Conservation (phyloP, 192 early-diverging fungal species). For the Entomortierella parvispora region DNA sequence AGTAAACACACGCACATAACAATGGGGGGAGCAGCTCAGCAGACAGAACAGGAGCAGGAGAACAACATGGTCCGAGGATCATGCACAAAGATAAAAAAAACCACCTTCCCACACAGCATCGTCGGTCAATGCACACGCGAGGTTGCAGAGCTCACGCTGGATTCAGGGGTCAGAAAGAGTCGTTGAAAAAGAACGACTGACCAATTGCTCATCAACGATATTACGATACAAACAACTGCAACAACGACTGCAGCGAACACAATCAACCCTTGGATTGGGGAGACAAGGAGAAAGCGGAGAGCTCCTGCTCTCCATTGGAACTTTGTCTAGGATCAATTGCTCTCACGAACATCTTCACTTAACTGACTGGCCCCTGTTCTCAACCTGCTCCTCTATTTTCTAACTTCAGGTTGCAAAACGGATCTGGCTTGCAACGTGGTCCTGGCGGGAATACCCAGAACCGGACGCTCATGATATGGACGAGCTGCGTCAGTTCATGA, state of each 20-base stretch:
- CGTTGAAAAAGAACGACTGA: too few species aligned
- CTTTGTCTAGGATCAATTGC: too few species aligned
- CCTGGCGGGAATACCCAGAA: conserved; percentile 50
- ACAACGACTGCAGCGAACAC: too few species aligned
- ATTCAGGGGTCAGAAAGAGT: too few species aligned
- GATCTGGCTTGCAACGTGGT: conserved; percentile 55
- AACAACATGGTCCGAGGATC: background rate
- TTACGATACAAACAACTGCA: too few species aligned
- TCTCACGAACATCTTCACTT: background rate
- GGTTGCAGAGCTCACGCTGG: too few species aligned
- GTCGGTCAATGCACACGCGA: too few species aligned
- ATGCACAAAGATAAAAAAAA: too few species aligned
- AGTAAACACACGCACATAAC: too few species aligned
- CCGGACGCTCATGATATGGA: conserved; percentile 50
- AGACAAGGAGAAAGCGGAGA: too few species aligned
- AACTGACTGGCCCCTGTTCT: background rate
- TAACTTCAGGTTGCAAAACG: conserved; percentile 32
- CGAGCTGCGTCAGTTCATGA: conserved; percentile 47
- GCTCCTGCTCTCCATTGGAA: background rate
- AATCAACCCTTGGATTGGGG: background rate
- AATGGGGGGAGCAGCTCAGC: background rate
- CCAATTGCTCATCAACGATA: too few species aligned
- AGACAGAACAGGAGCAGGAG: conserved; percentile 1
- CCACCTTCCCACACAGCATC: too few species aligned
- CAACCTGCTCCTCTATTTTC: background rate